Evolutionary conservation across 1,284 basidiomycete genomes (phyloP).

Genomic region (Takashimella tepidaria): DNA sequence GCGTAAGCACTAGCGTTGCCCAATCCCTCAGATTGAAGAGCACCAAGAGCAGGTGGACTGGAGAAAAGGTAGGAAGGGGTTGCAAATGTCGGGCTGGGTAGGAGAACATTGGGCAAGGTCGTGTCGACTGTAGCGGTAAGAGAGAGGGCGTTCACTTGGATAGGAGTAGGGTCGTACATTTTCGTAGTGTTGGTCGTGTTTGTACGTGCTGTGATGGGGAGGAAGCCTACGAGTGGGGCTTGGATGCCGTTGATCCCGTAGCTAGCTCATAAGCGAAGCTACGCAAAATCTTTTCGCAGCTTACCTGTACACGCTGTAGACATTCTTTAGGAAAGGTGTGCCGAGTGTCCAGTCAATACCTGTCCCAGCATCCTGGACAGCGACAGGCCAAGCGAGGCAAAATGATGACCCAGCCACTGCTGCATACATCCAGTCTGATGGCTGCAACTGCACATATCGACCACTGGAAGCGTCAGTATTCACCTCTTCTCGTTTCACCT

Average conservation of each 20-base stretch:
- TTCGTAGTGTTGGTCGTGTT: not conserved
- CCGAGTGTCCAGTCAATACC: conserved; percentile 87
- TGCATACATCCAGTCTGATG: conserved; percentile 77
- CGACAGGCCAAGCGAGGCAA: conserved; percentile 77
- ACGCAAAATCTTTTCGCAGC: conserved; percentile 1
- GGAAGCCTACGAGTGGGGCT: conserved; percentile 41
- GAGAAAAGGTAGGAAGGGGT: conserved; percentile 68
- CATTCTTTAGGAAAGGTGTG: conserved; percentile 69
- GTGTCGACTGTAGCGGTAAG: conserved; percentile 63
- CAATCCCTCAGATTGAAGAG: conserved; percentile 36
- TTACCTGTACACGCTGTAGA: conserved; percentile 76
- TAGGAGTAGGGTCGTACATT: conserved; percentile 17
- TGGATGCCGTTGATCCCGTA: conserved; percentile 42
- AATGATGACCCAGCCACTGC: conserved; percentile 60
- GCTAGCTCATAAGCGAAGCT: conserved; percentile 9
- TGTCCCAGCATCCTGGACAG: conserved; percentile 60
- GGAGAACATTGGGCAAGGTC: conserved; percentile 66
- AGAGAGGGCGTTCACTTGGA: conserved; percentile 46
- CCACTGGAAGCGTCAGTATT: conserved; percentile 45
- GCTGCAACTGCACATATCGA: conserved; percentile 62
- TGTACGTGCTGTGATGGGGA: conserved; percentile 22
- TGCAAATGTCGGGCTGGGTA: conserved; percentile 61
- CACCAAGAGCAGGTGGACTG: conserved; percentile 35
- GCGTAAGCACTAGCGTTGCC: conserved; percentile 26
- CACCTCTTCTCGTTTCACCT: conserved; percentile 3